Conservation (phyloP, 2,329 filamentous ascomycete species). For the Macrophomina tecta region DNA sequence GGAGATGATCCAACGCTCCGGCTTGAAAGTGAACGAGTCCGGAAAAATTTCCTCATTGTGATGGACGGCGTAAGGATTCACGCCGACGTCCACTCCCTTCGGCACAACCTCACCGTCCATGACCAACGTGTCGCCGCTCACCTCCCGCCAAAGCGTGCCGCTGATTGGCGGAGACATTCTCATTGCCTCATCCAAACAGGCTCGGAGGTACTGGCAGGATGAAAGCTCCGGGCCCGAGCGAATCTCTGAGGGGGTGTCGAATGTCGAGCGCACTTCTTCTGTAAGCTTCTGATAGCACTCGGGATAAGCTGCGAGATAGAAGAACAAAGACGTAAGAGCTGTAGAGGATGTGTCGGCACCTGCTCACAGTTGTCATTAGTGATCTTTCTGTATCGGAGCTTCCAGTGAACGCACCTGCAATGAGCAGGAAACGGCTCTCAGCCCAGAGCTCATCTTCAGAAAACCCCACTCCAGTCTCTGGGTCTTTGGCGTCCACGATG, state of each 20-base stretch:
- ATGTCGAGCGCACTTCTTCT: conserved; percentile 43
- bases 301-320: conserved; percentile 52
- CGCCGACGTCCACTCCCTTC: conserved; percentile 45
- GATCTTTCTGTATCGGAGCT: too few relatives aligned
- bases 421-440: conserved; percentile 57
- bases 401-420: conserved; percentile 31
- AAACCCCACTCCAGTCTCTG: conserved; percentile 52
- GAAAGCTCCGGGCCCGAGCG: conserved; percentile 42
- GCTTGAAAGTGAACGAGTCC: conserved; percentile 44
- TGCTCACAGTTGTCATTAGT: conserved; percentile 34
- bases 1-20: conserved; percentile 28
- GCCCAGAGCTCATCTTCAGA: conserved; percentile 54
- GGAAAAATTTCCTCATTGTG: conserved; percentile 47
- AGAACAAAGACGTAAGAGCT: conserved; percentile 48
- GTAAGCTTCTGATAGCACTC: conserved; percentile 40
- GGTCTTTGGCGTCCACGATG: conserved; percentile 51
- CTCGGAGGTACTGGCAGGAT: conserved; percentile 43
- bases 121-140: conserved; percentile 42
- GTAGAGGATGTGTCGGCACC: conserved; percentile 54
- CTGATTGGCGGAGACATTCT: conserved; percentile 49
- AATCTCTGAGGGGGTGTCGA: conserved; percentile 47
- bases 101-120: conserved; percentile 38
- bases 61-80: conserved; percentile 48
- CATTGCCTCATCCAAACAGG: conserved; percentile 51
- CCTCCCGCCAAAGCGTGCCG: conserved; percentile 44